Base-by-base conservation (phyloP, 306 rosid species). In the Crotalaria pallida region DNA sequence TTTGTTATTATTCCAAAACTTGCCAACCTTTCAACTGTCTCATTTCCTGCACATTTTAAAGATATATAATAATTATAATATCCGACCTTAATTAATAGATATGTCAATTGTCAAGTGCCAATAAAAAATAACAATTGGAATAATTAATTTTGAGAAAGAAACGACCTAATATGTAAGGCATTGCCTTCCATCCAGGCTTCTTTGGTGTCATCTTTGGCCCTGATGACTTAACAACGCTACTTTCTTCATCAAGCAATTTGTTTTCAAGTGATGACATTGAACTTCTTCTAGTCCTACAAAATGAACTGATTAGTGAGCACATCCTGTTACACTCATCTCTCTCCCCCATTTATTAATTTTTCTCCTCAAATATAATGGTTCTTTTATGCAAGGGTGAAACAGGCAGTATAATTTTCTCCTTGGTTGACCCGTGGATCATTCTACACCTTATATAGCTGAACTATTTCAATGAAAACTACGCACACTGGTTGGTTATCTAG, bases 151-250 rank as follows among this genome's bases (percentile, higher is more conserved):
- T 48, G 2, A 17, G 23, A 45, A 13, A 26, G 10, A 10, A 1
- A 73, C n/a, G n/a, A n/a, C 84, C 77, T 74, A 69, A 27, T 50
- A 75, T 64, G 61, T 70, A 49, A 38, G 78, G 74, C 84, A 75
- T 64, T 29, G 81, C 69, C 73, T 75, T 80, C 84, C 84, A 70
- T 48, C 77, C 67, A 43, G 79, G 79, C 73, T 75, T 75, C 6
- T 15, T 45, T 13, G 45, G 60, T n/a, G 5, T 17, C 36, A 48
- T 60, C 41, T 59, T 40, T 6, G 10, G 1, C 59, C 66, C 33
- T 41, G 58, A 10, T 41, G 58, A 10, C 3, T 18, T 9, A 21
- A 52, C 23, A n/a, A 49, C 41, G 58, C n/a, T n/a, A n/a, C 51
- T 61, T 55, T 69, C 76, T 60, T 77, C 66, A 44, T 62, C 81